phyloP scores from a whole-genome alignment of 164 flowering plant genomes.

The Cinnamomum chago region DNA sequence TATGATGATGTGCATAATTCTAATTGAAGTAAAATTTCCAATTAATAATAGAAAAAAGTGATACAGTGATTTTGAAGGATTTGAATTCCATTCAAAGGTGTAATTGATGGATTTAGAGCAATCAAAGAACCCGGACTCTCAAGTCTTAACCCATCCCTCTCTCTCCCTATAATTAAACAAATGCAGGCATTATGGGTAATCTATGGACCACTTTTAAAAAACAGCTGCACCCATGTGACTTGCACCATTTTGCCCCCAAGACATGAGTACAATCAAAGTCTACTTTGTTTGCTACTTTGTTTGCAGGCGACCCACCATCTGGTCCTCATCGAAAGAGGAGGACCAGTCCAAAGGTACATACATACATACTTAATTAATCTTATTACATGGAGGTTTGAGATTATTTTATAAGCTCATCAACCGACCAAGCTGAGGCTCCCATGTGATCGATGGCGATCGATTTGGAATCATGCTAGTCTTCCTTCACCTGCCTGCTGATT shows the following conservation, averaged over 20 bases:
- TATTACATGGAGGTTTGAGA: conserved; percentile 3
- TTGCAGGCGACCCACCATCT: not conserved
- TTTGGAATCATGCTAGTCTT: conserved; percentile 35
- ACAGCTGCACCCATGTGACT: not conserved
- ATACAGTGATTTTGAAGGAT: too few species aligned
- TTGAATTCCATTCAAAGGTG: too few species aligned
- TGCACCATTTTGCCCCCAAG: not conserved
- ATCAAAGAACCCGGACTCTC: too few species aligned
- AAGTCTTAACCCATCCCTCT: not conserved
- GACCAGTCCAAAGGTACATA: not conserved
- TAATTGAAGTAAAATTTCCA: too few species aligned
- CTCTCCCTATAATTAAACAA: not conserved
- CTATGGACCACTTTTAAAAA: not conserved
- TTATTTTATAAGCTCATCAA: conserved; percentile 29
- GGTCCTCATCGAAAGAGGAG: not conserved
- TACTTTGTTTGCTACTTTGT: not conserved
- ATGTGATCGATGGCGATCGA: conserved; percentile 52
- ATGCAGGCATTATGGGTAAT: not conserved
- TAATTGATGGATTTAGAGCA: too few species aligned
- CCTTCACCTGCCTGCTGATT: conserved; percentile 20
- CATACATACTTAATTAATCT: not conserved
- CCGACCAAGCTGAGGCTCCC: conserved; percentile 54
- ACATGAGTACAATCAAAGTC: not conserved
- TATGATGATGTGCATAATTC: too few species aligned
- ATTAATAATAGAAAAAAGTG: too few species aligned